phyloP scores from a whole-genome alignment of 2,329 filamentous ascomycete species.

The Sporothrix mexicana region DNA sequence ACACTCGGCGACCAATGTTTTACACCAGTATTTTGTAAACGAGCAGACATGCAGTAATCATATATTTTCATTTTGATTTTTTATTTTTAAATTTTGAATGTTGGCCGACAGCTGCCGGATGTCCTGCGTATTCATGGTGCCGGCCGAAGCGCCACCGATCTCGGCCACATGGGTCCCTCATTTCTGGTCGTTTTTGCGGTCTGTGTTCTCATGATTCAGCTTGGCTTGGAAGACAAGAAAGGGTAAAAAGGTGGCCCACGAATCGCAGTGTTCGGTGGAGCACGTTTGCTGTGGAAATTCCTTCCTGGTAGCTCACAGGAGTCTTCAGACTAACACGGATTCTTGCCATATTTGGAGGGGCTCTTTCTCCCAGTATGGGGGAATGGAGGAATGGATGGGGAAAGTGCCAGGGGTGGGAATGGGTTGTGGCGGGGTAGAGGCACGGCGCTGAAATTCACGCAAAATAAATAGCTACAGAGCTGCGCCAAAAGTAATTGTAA shows the following conservation, averaged over 20 bases:
- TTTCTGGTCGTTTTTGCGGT: neutral
- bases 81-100: neutral
- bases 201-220: neutral
- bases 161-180: neutral
- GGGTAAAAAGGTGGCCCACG: no score
- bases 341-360: neutral
- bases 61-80: no score
- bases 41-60: neutral
- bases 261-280: neutral
- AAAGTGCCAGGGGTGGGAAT: neutral
- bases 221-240: neutral
- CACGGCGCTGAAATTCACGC: conserved; percentile 8
- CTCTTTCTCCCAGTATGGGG: neutral
- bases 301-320: neutral
- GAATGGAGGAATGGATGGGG: neutral
- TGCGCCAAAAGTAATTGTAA: neutral
- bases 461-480: neutral
- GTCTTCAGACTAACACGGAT: neutral
- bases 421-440: conserved; percentile 10
- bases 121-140: neutral
- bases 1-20: no score
- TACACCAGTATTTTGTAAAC: no score
- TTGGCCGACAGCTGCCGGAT: no score
- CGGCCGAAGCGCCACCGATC: conserved; percentile 2
- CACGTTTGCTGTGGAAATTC: conserved; percentile 5